Evolutionary conservation across 805 yeast species (phyloP).

Genomic region (Wickerhamomyces alni): DNA sequence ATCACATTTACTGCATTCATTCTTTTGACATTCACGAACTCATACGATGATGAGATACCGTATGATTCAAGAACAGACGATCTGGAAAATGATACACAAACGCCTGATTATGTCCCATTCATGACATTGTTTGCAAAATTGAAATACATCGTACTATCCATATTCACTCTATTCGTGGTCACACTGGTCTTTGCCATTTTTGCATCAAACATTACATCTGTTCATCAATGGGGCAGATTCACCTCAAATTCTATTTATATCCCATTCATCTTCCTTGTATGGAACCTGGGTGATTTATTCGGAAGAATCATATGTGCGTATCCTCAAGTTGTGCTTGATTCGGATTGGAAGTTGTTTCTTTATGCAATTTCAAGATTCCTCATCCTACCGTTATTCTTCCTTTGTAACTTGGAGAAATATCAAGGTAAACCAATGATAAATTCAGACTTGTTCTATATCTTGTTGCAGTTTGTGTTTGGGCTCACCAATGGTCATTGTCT

Average conservation of each 20-base stretch:
- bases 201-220: slow-evolving; percentile 65
- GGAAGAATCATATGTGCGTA: slow-evolving; percentile 70
- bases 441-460: slow-evolving; percentile 63
- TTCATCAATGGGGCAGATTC: slow-evolving; percentile 25
- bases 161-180: slow-evolving; percentile 65
- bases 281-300: slow-evolving; percentile 86
- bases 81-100: slow-evolving; percentile 2
- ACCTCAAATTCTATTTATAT: slow-evolving; percentile 41
- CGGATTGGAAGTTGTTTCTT: slow-evolving; percentile 38
- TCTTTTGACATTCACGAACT: slow-evolving; percentile 30
- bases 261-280: slow-evolving; percentile 73
- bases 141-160: slow-evolving; percentile 57
- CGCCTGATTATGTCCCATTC: slow-evolving; percentile 48
- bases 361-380: slow-evolving; percentile 51
- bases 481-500: slow-evolving; percentile 82
- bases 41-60: slow-evolving; percentile 11
- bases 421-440: slow-evolving; percentile 24
- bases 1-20: slow-evolving; percentile 38
- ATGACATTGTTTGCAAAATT: slow-evolving; percentile 54
- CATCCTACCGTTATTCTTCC: slow-evolving; percentile 67
- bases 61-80: slow-evolving; percentile 12
- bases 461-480: slow-evolving; percentile 75
- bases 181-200: slow-evolving; percentile 86
- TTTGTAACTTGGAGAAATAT: slow-evolving; percentile 45
- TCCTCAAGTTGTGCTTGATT: slow-evolving; percentile 33